Evolutionary conservation across 2,329 filamentous ascomycete genomes (phyloP), one percentile per base, ranked within the genome.

Genomic region (Thermothelomyces thermophilus): DNA sequence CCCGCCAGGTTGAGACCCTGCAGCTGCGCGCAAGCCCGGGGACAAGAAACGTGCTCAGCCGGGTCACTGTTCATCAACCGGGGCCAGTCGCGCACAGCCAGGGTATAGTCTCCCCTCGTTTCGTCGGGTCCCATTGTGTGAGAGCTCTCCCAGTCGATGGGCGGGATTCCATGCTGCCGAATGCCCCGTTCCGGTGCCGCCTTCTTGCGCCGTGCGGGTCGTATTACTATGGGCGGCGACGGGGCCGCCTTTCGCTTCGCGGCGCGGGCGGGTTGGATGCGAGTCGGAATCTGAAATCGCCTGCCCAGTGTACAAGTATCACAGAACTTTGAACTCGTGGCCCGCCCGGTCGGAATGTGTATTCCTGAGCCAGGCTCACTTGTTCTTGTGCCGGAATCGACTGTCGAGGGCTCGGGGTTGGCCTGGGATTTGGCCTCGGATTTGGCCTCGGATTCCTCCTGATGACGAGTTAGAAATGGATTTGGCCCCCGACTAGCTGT

Each of bases 211-310:
- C 17, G 3, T 44, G 40, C 31, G 11, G 22, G 13, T 13, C 6
- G 13, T 35, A 35, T 16, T 9, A 35, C 3, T 6, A 35, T 6
- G 22, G 16, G 34, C 9, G 5, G n/a, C n/a, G 7, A 19, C 7
- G 44, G 24, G 9, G 37, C 11, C 3, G 42, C 42, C 30, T 53
- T 57, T 10, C 43, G 57, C 37, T 59, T 60, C 3, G 56, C 53
- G 16, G 50, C 43, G 30, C 57, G 50, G 5, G 48, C 4, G 1
- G 56, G 58, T n/a, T 60, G 57, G 5, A 59, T 40, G 2, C 58
- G 55, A 9, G 49, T 56, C 5, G 55, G 20, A 11, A 14, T 34
- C 45, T 46, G 22, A 42, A 39, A 22, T 26, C n/a, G 31, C 11
- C 16, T 7, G 4, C 14, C 20, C 5, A 13, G 7, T 22, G 7